These are phyloP conservation scores for Melampsora larici-populina DNA, from an alignment of 1,284 basidiomycete genomes.

Conservation along the genomic window DNA sequence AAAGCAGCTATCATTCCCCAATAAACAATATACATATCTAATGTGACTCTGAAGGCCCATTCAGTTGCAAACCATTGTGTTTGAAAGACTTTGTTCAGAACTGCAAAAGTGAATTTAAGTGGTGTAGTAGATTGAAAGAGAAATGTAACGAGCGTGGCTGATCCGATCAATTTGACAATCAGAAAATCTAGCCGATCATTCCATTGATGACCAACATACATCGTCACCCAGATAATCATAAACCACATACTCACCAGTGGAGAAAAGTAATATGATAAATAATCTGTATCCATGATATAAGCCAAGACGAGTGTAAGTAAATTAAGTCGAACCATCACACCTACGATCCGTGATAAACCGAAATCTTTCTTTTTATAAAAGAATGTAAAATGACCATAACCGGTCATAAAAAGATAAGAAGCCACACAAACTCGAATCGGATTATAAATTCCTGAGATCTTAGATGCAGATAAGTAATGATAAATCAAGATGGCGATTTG, in stretches of 20 bases:
- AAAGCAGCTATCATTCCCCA: slow-evolving; percentile 75
- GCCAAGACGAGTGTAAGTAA: slow-evolving; percentile 73
- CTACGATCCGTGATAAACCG: slow-evolving; percentile 65
- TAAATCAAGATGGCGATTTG: slow-evolving; percentile 83
- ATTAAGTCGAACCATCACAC: slow-evolving; percentile 77
- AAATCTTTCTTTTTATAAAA: slow-evolving; percentile 83
- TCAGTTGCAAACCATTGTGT: slow-evolving; percentile 79
- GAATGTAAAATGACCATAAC: slow-evolving; percentile 68
- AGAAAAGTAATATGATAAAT: slow-evolving; percentile 81
- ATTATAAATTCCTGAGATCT: slow-evolving; percentile 83
- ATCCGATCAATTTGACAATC: slow-evolving; percentile 66
- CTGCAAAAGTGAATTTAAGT: slow-evolving; percentile 64
- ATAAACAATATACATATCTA: slow-evolving; percentile 84
- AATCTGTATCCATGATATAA: slow-evolving; percentile 85
- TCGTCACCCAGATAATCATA: slow-evolving; percentile 74
- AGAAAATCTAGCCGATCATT: slow-evolving; percentile 70
- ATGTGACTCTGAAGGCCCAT: slow-evolving; percentile 78
- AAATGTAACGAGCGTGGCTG: slow-evolving; percentile 63
- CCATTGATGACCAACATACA: slow-evolving; percentile 67
- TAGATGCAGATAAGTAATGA: slow-evolving; percentile 80
- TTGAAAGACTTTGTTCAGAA: slow-evolving; percentile 65
- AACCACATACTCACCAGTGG: slow-evolving; percentile 71
- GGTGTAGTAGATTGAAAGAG: slow-evolving; percentile 67
- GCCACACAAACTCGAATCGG: slow-evolving; percentile 80
- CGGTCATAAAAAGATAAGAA: slow-evolving; percentile 70